Base-by-base conservation (phyloP, 2,329 filamentous ascomycete genomes). In the Pestalotiopsis sp. region DNA sequence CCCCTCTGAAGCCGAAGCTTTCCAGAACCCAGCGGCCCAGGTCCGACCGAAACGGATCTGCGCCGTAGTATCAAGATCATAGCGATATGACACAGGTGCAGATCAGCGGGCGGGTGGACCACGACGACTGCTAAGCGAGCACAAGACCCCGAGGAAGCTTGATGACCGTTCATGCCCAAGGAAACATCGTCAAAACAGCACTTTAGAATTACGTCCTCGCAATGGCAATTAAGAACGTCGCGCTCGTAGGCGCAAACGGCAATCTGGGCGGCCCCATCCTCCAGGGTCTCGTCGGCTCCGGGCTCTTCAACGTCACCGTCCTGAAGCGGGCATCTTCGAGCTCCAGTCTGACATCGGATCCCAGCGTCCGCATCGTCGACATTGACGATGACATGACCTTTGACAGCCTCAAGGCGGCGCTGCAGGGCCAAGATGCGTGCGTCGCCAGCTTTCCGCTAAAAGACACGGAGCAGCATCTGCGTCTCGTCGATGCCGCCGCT, bases 191-290 rank as follows among this genome's bases (percentile, higher is more conserved):
- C 20, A 13, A 23, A 36, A 59, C 23, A 52, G 45, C 45, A n/a
- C 17, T 7, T 63, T 36, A 14, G n/a, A 23, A 20, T 38, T 39
- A 63, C 14, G 12, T 39, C 17, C 31, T 25, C 39, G 39, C 17
- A 52, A 80, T 80, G 77, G 68, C 75, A 2, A 76, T 81, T 62
- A 73, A 77, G 66, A 81, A 75, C 1, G 78, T 83, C 45, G 73
- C 79, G 23, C 70, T 83, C 13, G 76, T 81, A 60, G 82, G 81
- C 63, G 80, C 79, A 45, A 81, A 75, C 59, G 81, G 80, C 68
- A 78, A 77, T 68, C 75, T 82, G 3, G 80, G 81, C 61, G 70
- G 67, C 20, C 75, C 75, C 11, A 71, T 81, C 38, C 76, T 82
- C 23, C 66, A 73, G 25, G 76, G 77, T 23, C 75, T 82, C 2